These are phyloP conservation scores for Elymus sibiricus DNA, from an alignment of 176 grass and related monocot species.

Conservation along the genomic window DNA sequence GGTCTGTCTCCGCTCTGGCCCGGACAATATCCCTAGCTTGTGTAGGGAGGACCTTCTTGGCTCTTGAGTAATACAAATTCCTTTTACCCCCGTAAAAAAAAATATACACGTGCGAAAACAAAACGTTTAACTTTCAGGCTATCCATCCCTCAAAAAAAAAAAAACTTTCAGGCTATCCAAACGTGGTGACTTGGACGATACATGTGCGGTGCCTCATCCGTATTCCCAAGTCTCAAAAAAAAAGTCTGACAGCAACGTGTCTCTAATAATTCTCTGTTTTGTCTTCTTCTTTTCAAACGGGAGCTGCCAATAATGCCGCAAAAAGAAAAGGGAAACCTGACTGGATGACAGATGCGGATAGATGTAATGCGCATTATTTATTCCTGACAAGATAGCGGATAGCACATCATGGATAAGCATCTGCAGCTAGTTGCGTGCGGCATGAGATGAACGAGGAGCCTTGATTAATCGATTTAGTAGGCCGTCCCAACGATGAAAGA, in stretches of 20 bases:
- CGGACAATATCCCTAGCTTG: too few species aligned
- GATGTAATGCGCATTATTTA: neutral
- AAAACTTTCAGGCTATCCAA: neutral
- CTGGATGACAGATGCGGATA: neutral
- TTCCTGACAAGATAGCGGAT: neutral
- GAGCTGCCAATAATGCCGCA: neutral
- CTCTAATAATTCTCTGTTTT: neutral
- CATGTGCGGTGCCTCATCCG: neutral
- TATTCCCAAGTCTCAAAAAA: neutral
- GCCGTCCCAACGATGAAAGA: neutral
- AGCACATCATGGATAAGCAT: constrained; percentile 17
- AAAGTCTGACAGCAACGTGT: neutral
- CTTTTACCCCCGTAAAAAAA: too few species aligned
- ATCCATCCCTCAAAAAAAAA: too few species aligned
- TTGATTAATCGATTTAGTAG: neutral
- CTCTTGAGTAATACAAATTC: too few species aligned
- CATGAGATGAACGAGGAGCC: neutral
- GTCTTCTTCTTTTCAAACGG: neutral
- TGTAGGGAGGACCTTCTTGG: too few species aligned
- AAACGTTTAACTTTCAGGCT: too few species aligned
- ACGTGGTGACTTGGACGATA: neutral
- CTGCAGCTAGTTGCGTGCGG: neutral
- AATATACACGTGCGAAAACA: too few species aligned
- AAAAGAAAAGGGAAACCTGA: neutral
- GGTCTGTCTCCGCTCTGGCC: too few species aligned